Base-by-base conservation (phyloP, 1,284 basidiomycete genomes). In the Hypsizygus ulmarius region DNA sequence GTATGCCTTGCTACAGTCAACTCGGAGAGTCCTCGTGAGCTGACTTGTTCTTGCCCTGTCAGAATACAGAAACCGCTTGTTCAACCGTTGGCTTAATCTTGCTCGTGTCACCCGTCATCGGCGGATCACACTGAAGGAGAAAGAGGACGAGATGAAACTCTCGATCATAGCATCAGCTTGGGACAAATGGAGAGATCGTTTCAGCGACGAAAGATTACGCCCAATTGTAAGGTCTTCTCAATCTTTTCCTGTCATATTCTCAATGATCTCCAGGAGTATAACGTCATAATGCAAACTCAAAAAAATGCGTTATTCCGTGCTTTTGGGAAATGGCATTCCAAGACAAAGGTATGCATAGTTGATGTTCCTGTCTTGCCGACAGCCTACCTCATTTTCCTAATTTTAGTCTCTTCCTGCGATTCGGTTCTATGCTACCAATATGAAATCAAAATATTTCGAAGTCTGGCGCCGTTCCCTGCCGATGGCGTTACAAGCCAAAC, bases 101-200 rank as follows among this genome's bases (percentile, higher is more conserved):
- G 72, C 84, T 27, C 79, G 83, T 40, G 71, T 75, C 35, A 69
- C 76, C 36, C 77, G 78, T 12, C 78, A 81, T 52, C 74, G 83
- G 42, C 76, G 84, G 10, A 59, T 75, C 16, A 66, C 74, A 16
- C 67, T 90, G 19, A 74, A 78, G 49, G 72, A 78, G 43, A 82
- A 75, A 54, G 84, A 88, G 59, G 73, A 79, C 27, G 78, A 87
- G 52, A 71, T 87, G 55, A 74, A 77, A 52, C 63, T 75, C 9
- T 66, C 68, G 11, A 60, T 70, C 14, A 64, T 84, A 18, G 71
- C 75, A 25, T 68, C 65, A 30, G 77, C 76, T 25, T 91, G 87
- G 87, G 84, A 89, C 47, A 82, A 73, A 57, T 91, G 89, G 89
- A 71, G 82, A 57, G 87, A 85, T 46, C 76, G 72, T 33, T 88